Base-by-base conservation (phyloP, 225 moss, liverwort and hornwort genomes). In the Bryum argenteum region DNA sequence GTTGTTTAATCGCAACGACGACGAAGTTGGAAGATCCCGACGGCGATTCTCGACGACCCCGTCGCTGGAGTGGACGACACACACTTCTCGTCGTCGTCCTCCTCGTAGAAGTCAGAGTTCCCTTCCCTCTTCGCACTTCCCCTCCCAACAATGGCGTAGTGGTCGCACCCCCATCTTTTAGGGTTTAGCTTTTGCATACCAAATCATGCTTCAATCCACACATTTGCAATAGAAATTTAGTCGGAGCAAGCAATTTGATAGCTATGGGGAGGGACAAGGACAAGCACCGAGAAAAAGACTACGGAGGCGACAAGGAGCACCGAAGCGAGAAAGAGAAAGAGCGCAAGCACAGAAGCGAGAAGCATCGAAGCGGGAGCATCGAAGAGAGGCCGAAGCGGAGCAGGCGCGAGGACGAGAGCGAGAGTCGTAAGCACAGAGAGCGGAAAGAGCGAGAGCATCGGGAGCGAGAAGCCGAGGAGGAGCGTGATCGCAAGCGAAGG, bases 211-310 rank as follows among this genome's bases (percentile, higher is more conserved):
- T 6, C 33, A 33, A 33, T 33, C 33, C 33, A 33, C 4, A 33
- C 33, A 48, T 55, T 75, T 75, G 72, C 68, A 58, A 58, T 44
- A 11, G 44, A 17, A 48, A 33, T 6, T 6, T 33, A 16, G 52
- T 44, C 16, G 0, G 19, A 9, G 43, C 33, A 33, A 33, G 33
- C 33, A 33, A 33, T 33, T 48, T 38, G 33, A 22, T n/a, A 44
- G 45, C 15, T 14, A 87, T 81, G 83, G 84, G 81, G 84, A 81
- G 84, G 67, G 87, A 88, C 15, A 83, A 86, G 75, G 87, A 88
- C 15, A 83, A 86, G 75, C 81, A 84, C 61, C 78, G 84, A 28
- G 84, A 84, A 60, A 81, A 81, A 62, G 76, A 80, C 8, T 56
- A 77, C n/a, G 59, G n/a, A n/a, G n/a, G 78, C 7, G 82, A 82